Evolutionary conservation across 495 filamentous ascomycete species (phyloP).

Genomic region (Aspergillus wentii): DNA sequence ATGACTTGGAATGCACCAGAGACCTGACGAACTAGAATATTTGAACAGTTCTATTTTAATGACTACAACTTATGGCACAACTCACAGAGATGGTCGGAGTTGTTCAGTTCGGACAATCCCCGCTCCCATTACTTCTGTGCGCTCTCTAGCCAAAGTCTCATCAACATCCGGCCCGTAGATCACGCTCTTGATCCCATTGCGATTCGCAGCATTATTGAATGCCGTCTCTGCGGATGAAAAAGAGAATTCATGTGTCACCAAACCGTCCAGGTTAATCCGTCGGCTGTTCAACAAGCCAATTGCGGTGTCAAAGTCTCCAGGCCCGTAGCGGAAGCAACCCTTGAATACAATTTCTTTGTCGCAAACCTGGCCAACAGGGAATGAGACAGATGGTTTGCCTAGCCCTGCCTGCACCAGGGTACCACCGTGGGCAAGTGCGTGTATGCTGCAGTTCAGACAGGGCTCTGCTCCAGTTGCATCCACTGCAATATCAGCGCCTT

Average conservation of each 20-base stretch:
- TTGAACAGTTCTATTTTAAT: no score
- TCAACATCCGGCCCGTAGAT: slow-evolving; percentile 26
- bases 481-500: slow-evolving; percentile 66
- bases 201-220: slow-evolving; percentile 15
- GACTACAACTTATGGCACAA: no score
- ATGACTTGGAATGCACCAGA: slow-evolving; percentile 22
- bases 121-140: no score
- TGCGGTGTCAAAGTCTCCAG: slow-evolving; percentile 72
- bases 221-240: slow-evolving; percentile 15
- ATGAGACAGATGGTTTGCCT: slow-evolving; percentile 68
- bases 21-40: no score
- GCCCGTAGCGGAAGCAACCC: slow-evolving; percentile 76
- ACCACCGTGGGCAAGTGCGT: slow-evolving; percentile 64
- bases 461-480: slow-evolving; percentile 76
- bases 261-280: slow-evolving; percentile 62
- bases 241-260: slow-evolving; percentile 51
- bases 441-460: slow-evolving; percentile 65
- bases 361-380: slow-evolving; percentile 77
- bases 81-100: no score
- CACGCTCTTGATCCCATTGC: slow-evolving; percentile 23
- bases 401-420: slow-evolving; percentile 82
- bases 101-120: no score
- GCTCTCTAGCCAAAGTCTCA: slow-evolving; percentile 13
- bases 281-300: slow-evolving; percentile 61
- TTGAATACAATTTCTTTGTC: slow-evolving; percentile 75